phyloP scores from a whole-genome alignment of 257 asterid genomes.

The Sherardia arvensis region DNA sequence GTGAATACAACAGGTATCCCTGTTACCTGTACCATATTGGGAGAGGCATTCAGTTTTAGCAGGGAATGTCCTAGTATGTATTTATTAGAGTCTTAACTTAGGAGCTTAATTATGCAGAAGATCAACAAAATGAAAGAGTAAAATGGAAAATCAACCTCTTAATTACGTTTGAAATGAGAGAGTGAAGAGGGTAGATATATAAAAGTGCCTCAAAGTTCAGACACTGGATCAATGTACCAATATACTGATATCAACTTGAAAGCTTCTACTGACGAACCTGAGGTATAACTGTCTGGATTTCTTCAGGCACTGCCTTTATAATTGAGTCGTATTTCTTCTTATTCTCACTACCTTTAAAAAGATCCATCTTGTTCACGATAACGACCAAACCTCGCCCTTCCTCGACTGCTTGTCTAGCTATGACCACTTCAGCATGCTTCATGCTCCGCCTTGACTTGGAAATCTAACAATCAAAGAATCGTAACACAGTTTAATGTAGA shows the following conservation, averaged over 20 bases:
- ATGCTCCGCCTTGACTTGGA: slow-evolving; percentile 61
- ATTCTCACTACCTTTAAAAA: slow-evolving; percentile 50
- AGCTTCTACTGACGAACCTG: slow-evolving; percentile 41
- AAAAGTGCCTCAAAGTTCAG: neutral
- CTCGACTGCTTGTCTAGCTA: slow-evolving; percentile 90
- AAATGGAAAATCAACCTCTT: neutral
- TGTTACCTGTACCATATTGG: slow-evolving; percentile 7
- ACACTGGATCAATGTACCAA: neutral
- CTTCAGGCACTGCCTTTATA: slow-evolving; percentile 66
- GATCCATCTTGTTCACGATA: slow-evolving; percentile 89
- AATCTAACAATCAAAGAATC: slow-evolving; percentile 41
- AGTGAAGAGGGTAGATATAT: neutral
- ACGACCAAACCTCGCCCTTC: slow-evolving; percentile 94
- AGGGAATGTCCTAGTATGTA: neutral
- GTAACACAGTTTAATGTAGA: neutral
- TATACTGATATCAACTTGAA: neutral
- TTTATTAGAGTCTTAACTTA: neutral
- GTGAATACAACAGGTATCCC: slow-evolving; percentile 91
- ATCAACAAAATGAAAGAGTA: neutral
- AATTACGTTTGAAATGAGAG: neutral
- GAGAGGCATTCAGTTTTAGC: neutral
- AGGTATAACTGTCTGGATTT: slow-evolving; percentile 86
- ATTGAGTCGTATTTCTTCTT: slow-evolving; percentile 46
- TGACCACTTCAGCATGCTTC: slow-evolving; percentile 94
- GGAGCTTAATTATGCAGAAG: neutral